Percentiles rank a stretch among this genome's conserved stretches.
These are phyloP conservation scores for Fusarium sp. DNA, from an alignment of 2,329 filamentous ascomycete species.

Conservation along the genomic window DNA sequence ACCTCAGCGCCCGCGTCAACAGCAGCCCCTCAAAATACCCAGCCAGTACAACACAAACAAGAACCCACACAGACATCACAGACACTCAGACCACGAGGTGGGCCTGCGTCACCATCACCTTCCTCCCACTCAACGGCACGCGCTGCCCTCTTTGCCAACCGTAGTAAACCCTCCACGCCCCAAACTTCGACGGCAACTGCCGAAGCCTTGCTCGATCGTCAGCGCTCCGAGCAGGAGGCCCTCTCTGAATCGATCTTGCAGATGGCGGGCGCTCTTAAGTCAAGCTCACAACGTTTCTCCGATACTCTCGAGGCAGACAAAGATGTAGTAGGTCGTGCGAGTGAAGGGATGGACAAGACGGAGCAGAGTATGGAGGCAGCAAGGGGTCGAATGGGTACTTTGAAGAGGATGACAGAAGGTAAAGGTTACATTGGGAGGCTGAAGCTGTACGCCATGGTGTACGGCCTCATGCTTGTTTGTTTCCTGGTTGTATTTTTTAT, in stretches of 20 bases:
- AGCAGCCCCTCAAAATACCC: conserved; percentile 23
- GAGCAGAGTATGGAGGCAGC: conserved; percentile 81
- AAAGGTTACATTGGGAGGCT: conserved; percentile 87
- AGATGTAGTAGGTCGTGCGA: conserved; percentile 75
- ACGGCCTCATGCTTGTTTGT: conserved; percentile 80
- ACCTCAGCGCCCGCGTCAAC: conserved; percentile 17
- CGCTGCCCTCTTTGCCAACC: conserved; percentile 58
- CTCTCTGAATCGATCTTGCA: conserved; percentile 84
- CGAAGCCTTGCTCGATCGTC: conserved; percentile 79
- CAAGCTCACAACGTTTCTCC: conserved; percentile 77
- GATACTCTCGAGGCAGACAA: conserved; percentile 77
- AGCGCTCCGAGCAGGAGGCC: conserved; percentile 84
- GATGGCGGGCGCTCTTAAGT: conserved; percentile 82
- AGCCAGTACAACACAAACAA: conserved; percentile 14
- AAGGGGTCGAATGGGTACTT: conserved; percentile 77
- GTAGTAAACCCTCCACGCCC: conserved; percentile 51
- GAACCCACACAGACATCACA: conserved; percentile 51
- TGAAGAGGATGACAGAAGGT: conserved; percentile 86
- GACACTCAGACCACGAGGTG: conserved; percentile 50
- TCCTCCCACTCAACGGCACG: conserved; percentile 53
- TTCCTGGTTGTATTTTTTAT: conserved; percentile 85
- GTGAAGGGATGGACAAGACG: conserved; percentile 80
- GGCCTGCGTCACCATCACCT: conserved; percentile 32
- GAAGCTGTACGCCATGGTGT: conserved; percentile 86
- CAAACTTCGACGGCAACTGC: conserved; percentile 62